Base-by-base conservation (phyloP, 352 stramenopile genomes). In the Thraustochytrium striatum region DNA sequence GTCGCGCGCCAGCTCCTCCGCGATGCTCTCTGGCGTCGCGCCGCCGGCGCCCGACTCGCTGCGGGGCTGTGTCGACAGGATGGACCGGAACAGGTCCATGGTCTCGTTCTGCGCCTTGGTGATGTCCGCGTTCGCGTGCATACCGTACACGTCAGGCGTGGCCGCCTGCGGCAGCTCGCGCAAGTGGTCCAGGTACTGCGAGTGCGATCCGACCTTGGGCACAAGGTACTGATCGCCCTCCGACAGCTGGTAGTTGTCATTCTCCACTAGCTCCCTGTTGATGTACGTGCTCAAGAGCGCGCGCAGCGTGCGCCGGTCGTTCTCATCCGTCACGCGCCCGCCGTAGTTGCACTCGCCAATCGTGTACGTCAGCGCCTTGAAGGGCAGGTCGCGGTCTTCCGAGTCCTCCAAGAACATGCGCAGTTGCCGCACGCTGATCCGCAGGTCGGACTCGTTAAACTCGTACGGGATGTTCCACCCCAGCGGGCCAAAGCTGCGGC, bases 401-500 rank as follows among this genome's bases (percentile, higher is more conserved):
- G 61, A 57, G 41, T 88, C 87, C 53, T 90, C 85, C 8, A 90
- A 44, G 55, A 90, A 90, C 75, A 89, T 80, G 35, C 73, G 73
- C 7, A 90, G 72, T 70, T 90, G 87, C 62, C 85, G 81, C 19
- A 85, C 70, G 0, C 61, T 85, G 38, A 90, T 97, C 88, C 87
- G 88, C 57, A 98, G 96, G 87, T 99, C 97, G 3, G 95, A 95
- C 84, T 99, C 96, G 57, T 92, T 98, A 84, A 99, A 99, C 81
- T 99, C 96, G 85, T 99, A 99, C 53, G 82, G 75, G 81, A 99
- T 98, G 25, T 91, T 98, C 96, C 96, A 99, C 19, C 97, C 97
- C 36, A 97, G 89, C 30, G 97, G 95, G 16, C 96, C 92, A 85
- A 99, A 99, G 8, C 95, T 91, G 57, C 99, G 85, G 13, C 97